These are phyloP conservation scores for Haberlea rhodopensis DNA, from an alignment of 257 asterid genomes.

Conservation along the genomic window DNA sequence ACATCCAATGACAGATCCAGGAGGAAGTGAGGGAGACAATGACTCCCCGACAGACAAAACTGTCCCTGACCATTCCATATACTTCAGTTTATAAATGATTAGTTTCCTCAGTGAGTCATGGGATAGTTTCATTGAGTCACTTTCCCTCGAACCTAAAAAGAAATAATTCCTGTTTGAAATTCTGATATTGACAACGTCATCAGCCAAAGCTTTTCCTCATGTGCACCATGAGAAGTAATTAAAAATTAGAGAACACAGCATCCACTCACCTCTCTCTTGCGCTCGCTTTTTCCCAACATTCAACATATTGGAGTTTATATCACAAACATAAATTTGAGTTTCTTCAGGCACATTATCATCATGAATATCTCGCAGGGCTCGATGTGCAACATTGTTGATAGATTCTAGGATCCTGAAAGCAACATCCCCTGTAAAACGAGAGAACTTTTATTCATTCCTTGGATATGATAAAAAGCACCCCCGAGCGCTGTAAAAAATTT, in stretches of 20 bases:
- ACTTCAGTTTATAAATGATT: no score
- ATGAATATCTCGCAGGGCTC: conserved; percentile 61
- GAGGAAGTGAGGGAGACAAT: no score
- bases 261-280: conserved; percentile 58
- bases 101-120: no score
- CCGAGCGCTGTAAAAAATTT: conserved; percentile 2
- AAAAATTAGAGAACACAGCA: neutral
- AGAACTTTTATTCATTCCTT: conserved; percentile 29
- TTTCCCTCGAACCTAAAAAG: no score
- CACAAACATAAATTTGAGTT: conserved; percentile 74
- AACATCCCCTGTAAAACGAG: conserved; percentile 79
- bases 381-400: conserved; percentile 44
- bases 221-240: neutral
- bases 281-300: conserved; percentile 82
- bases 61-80: no score
- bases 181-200: no score
- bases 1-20: no score
- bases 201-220: neutral
- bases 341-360: conserved; percentile 66
- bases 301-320: conserved; percentile 88
- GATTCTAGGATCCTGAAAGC: conserved; percentile 83
- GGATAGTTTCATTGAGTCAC: no score
- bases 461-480: conserved; percentile 17
- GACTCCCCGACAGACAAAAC: no score
- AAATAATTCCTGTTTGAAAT: no score